A percentile compares a stretch with the other conserved stretches of the same genome.
Evolutionary conservation across 2,329 filamentous ascomycete genomes (phyloP).

Genomic region (Claviceps quebecensis): DNA sequence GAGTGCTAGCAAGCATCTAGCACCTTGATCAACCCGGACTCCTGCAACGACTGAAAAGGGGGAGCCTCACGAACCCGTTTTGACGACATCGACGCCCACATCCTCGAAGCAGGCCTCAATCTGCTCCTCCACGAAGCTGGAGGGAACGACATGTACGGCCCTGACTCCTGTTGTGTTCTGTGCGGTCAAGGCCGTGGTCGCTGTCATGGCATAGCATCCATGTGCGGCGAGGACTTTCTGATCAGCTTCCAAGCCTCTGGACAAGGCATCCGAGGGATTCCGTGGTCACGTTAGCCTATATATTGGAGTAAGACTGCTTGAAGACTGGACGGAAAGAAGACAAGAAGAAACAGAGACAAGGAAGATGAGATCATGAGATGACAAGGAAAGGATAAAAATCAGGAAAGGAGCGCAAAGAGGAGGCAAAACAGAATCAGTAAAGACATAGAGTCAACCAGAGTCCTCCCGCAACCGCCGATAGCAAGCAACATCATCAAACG

Average conservation of each 20-base stretch:
- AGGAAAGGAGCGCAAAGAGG: neutral
- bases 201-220: conserved; percentile 90
- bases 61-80: conserved; percentile 51
- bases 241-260: conserved; percentile 83
- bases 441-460: no score
- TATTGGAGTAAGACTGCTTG: no score
- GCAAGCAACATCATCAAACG: no score
- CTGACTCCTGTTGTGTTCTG: conserved; percentile 82
- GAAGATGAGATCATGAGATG: no score
- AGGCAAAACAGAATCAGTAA: no score
- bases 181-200: conserved; percentile 87
- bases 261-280: neutral
- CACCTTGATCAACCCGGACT: no score
- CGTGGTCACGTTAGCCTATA: neutral
- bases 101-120: conserved; percentile 76
- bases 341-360: no score
- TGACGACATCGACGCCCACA: conserved; percentile 78
- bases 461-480: no score
- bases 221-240: conserved; percentile 89
- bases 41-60: no score
- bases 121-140: conserved; percentile 68
- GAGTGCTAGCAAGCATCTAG: no score
- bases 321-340: no score
- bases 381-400: no score
- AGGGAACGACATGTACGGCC: conserved; percentile 66